These are phyloP conservation scores for Exophiala xenobiotica DNA, from an alignment of 2,329 filamentous ascomycete genomes.

Conservation along the genomic window DNA sequence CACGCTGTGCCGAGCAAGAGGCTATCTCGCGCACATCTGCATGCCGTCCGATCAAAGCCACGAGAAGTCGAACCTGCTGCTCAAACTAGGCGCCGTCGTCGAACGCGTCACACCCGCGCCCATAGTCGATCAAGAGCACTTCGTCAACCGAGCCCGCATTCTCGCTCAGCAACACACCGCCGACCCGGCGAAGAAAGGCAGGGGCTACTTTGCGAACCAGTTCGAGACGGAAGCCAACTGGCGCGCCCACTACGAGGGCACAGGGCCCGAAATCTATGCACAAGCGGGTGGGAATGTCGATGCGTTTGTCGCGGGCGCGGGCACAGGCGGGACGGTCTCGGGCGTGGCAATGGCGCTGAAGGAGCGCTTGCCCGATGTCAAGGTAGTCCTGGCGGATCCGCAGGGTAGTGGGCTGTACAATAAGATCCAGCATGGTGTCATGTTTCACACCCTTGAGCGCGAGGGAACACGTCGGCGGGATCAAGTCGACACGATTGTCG, in stretches of 20 bases:
- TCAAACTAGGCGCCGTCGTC: conserved; percentile 87
- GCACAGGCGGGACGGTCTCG: conserved; percentile 85
- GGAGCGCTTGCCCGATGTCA: conserved; percentile 61
- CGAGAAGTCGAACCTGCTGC: conserved; percentile 86
- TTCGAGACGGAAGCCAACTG: conserved; percentile 92
- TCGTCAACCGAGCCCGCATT: conserved; percentile 83
- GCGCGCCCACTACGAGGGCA: conserved; percentile 75
- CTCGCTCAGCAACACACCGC: conserved; percentile 73
- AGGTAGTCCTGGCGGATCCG: conserved; percentile 84
- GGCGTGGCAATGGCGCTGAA: conserved; percentile 85
- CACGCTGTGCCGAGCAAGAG: conserved; percentile 79
- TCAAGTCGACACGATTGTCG: conserved; percentile 94
- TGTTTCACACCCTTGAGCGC: conserved; percentile 85
- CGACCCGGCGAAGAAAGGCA: conserved; percentile 58
- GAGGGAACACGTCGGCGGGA: conserved; percentile 86
- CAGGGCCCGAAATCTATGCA: conserved; percentile 82
- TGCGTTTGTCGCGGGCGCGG: conserved; percentile 85
- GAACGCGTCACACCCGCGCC: conserved; percentile 87
- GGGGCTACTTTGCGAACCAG: conserved; percentile 92
- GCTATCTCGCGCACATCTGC: conserved; percentile 92
- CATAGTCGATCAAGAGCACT: conserved; percentile 90
- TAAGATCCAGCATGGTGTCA: conserved; percentile 86
- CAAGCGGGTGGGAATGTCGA: conserved; percentile 75
- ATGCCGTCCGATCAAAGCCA: conserved; percentile 90
- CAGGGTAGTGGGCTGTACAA: conserved; percentile 93